phyloP scores from a whole-genome alignment of 2,329 filamentous ascomycete species.

The Hypoxylon sp. region DNA sequence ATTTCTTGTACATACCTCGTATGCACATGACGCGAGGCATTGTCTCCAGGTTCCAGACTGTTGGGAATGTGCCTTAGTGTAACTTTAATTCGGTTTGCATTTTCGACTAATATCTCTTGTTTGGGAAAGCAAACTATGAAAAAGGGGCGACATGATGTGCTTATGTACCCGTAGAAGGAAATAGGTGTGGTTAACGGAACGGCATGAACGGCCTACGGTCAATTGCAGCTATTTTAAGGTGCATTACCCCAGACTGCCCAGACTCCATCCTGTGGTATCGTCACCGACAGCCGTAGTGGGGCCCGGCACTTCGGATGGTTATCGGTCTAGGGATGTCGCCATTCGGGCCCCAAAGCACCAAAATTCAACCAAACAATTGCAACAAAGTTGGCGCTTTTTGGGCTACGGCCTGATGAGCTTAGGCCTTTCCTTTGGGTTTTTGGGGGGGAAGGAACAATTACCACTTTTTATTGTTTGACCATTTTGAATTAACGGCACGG shows the following conservation, averaged over 20 bases:
- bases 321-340: conserved; percentile 50
- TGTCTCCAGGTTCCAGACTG: no score
- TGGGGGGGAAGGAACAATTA: conserved; percentile 31
- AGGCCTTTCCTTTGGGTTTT: neutral
- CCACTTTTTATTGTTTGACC: conserved; percentile 46
- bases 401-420: conserved; percentile 18
- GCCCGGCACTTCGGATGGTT: conserved; percentile 38
- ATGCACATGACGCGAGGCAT: no score
- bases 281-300: conserved; percentile 43
- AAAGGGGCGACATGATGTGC: no score
- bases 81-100: neutral
- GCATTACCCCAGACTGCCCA: conserved; percentile 35
- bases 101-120: neutral
- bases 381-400: conserved; percentile 42
- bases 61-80: neutral
- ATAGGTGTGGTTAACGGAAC: no score
- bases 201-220: conserved; percentile 12
- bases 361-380: no score
- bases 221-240: conserved; percentile 29
- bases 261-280: conserved; percentile 12
- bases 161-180: conserved; percentile 3
- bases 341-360: conserved; percentile 50
- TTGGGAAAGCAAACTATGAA: no score
- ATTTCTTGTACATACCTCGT: no score
- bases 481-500: conserved; percentile 8